These are phyloP conservation scores for Bruguiera sexangula DNA, from an alignment of 345 rosid genomes.

Conservation along the genomic window DNA sequence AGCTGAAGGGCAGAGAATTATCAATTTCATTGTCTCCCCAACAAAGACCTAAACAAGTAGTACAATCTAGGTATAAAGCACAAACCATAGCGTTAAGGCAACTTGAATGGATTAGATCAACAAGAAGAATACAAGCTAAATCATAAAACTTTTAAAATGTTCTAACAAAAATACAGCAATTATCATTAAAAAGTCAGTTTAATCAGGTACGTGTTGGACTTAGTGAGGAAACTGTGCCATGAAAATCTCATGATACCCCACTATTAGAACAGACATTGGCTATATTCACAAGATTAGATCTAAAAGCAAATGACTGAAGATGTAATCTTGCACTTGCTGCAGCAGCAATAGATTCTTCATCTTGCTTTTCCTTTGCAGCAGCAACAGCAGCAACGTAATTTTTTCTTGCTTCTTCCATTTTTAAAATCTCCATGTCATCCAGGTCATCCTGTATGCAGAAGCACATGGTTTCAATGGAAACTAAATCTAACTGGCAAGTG, in stretches of 20 bases:
- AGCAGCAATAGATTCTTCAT: constrained; percentile 74
- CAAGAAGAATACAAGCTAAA: background rate
- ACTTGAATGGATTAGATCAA: too few relatives aligned
- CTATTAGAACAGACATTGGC: background rate
- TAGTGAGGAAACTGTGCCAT: background rate
- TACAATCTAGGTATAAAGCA: too few relatives aligned
- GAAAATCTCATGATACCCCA: background rate
- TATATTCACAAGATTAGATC: constrained; percentile 18
- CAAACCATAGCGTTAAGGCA: too few relatives aligned
- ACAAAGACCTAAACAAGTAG: too few relatives aligned
- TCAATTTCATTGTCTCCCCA: too few relatives aligned
- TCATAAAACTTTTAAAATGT: background rate
- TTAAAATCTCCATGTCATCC: constrained; percentile 41
- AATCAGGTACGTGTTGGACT: background rate
- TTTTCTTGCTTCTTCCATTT: constrained; percentile 82
- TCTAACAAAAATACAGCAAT: too few relatives aligned
- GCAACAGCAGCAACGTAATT: constrained; percentile 70
- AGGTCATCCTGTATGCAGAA: constrained; percentile 49
- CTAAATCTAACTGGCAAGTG: background rate
- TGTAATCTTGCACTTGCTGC: constrained; percentile 64
- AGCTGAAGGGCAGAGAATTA: too few relatives aligned
- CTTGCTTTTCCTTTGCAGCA: constrained; percentile 64
- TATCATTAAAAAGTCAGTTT: background rate
- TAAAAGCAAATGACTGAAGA: constrained; percentile 65
- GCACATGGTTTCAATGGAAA: background rate